Base-by-base conservation (phyloP, 2,329 filamentous ascomycete species). In the Diaporthe sp. region DNA sequence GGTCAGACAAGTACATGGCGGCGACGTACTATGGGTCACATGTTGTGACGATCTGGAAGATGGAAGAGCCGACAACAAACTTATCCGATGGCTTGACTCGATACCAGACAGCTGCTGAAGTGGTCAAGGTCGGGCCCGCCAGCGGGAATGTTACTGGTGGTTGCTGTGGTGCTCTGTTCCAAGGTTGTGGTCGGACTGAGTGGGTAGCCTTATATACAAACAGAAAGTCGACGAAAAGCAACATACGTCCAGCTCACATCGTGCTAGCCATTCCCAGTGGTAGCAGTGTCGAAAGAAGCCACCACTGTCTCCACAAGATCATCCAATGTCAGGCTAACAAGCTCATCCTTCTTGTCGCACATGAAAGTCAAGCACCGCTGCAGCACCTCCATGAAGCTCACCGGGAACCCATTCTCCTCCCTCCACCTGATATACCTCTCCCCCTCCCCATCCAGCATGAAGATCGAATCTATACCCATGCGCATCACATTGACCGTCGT, bases 291-390 rank as follows among this genome's bases (percentile, higher is more conserved):
- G 3, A 42, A 49, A 55, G 65, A 65, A 46, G 49, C 37, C 49
- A 22, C 25, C 19, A 73, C 71, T 2, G 49, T 19, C n/a, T 57
- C 49, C 25, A 73, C 25, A 28, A 73, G 44, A 37, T 73, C 71
- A 25, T 57, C 7, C 22, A 73, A 4, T 1, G 58, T 73, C 4
- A 65, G 58, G 13, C 13, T 1, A 19, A 57, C 58, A 31, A 73
- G 46, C 8, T 73, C 25, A 12, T 73, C 49, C 71, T 73, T 65
- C 25, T 28, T 73, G 25, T 73, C 58, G 44, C 58, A 62, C 70
- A 73, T 39, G 22, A 73, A 73, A 15, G 46, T 73, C 17, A 73
- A 34, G 46, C 58, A 65, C 39, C 37, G 34, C 70, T 55, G 34
- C 58, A 65, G 28, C 22, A 73, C 12, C 12, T 61, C 17, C 12